These are phyloP conservation scores for Colletotrichum viniferum DNA, from an alignment of 2,329 filamentous ascomycete species.

Conservation along the genomic window DNA sequence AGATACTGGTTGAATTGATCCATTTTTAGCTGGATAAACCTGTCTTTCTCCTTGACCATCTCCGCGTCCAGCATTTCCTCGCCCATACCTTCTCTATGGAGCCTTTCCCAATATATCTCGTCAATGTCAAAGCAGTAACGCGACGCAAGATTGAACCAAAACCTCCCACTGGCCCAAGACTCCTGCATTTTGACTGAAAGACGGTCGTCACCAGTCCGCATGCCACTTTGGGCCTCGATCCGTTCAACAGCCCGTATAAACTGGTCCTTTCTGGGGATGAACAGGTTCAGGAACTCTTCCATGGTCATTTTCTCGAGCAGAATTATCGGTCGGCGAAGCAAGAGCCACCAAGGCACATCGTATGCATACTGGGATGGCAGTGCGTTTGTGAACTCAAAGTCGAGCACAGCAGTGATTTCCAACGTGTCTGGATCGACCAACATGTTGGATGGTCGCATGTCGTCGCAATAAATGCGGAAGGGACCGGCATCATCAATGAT, in stretches of 20 bases:
- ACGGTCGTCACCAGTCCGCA: neutral
- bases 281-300: conserved; percentile 28
- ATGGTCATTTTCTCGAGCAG: conserved; percentile 26
- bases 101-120: conserved; percentile 33
- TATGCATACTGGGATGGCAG: conserved; percentile 42
- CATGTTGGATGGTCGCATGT: conserved; percentile 42
- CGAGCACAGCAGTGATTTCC: conserved; percentile 39
- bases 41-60: neutral
- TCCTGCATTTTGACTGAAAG: conserved; percentile 35
- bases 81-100: conserved; percentile 21
- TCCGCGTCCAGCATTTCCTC: neutral
- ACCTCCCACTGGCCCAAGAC: conserved; percentile 35
- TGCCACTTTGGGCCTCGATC: conserved; percentile 24
- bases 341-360: conserved; percentile 44
- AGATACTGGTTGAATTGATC: neutral
- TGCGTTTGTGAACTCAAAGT: conserved; percentile 45
- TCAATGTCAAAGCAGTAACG: conserved; percentile 41
- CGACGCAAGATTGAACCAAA: conserved; percentile 42
- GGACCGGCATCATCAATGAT: conserved; percentile 33
- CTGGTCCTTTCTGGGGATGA: conserved; percentile 37
- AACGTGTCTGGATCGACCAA: conserved; percentile 38
- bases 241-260: conserved; percentile 38
- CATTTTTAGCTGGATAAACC: neutral
- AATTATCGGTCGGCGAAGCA: conserved; percentile 28
- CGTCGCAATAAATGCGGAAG: conserved; percentile 43